Percentiles rank a stretch among this genome's conserved stretches.
These are phyloP conservation scores for Lepidium sativum DNA, from an alignment of 345 rosid species.

Conservation along the genomic window DNA sequence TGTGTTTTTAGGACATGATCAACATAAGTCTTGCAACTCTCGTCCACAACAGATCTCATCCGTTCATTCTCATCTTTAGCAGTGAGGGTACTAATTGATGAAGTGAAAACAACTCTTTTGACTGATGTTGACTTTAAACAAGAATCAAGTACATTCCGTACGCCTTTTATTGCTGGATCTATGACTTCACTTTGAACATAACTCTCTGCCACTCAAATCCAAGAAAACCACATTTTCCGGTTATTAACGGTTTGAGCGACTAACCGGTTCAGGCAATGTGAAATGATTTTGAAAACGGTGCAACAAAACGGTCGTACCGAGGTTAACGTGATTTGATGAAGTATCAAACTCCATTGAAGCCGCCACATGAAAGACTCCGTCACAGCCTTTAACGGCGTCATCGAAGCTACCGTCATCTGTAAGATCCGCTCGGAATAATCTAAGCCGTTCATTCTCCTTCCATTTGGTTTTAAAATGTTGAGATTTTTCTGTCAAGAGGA, in stretches of 20 bases:
- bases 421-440: slow-evolving; percentile 66
- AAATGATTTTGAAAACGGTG: neutral
- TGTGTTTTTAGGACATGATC: slow-evolving; percentile 45
- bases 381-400: slow-evolving; percentile 62
- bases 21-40: slow-evolving; percentile 51
- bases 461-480: slow-evolving; percentile 35
- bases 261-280: neutral
- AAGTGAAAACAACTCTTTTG: slow-evolving; percentile 73
- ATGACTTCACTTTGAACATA: slow-evolving; percentile 44
- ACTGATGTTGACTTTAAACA: slow-evolving; percentile 59
- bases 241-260: neutral
- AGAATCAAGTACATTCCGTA: slow-evolving; percentile 59
- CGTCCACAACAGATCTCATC: slow-evolving; percentile 60
- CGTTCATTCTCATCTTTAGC: slow-evolving; percentile 48
- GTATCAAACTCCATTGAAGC: slow-evolving; percentile 65
- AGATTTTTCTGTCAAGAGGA: slow-evolving; percentile 37
- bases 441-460: slow-evolving; percentile 38
- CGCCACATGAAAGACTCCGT: slow-evolving; percentile 84
- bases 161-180: slow-evolving; percentile 60
- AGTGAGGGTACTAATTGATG: slow-evolving; percentile 76
- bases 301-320: slow-evolving; percentile 27
- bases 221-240: neutral
- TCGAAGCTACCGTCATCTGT: slow-evolving; percentile 70
- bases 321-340: slow-evolving; percentile 18
- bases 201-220: slow-evolving; percentile 32